A percentile compares a stretch with the other conserved stretches of the same genome.
These are phyloP conservation scores for Cytospora chrysosperma DNA, from an alignment of 2,329 filamentous ascomycete genomes.

Conservation along the genomic window DNA sequence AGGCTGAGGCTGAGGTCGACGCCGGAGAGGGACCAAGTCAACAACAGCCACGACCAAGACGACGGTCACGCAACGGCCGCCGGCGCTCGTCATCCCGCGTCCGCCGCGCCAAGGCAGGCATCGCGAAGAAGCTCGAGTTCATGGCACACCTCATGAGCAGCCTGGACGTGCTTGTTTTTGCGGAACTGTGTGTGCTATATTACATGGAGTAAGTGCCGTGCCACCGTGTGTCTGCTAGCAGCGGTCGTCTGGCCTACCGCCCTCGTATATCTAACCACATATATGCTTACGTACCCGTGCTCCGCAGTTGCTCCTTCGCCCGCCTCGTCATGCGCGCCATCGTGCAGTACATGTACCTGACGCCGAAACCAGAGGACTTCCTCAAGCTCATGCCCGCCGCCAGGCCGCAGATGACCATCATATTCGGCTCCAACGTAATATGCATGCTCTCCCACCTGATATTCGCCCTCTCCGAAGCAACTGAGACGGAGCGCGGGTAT, in stretches of 20 bases:
- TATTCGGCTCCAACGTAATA: conserved; percentile 57
- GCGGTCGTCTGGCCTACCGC: background rate
- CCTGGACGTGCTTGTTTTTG: conserved; percentile 63
- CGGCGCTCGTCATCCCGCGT: conserved; percentile 23
- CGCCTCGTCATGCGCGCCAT: conserved; percentile 58
- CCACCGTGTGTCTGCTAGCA: background rate
- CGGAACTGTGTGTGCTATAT: conserved; percentile 64
- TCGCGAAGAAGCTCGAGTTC: conserved; percentile 59
- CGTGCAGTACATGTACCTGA: conserved; percentile 63
- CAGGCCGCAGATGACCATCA: conserved; percentile 55
- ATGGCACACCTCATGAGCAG: conserved; percentile 59
- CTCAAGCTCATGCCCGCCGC: conserved; percentile 56
- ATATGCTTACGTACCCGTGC: too few relatives aligned
- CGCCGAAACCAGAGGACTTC: conserved; percentile 59
- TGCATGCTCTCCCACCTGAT: conserved; percentile 62
- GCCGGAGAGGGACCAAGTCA: conserved; percentile 17
- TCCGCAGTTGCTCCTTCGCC: conserved; percentile 60
- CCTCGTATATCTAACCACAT: background rate
- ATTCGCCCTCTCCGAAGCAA: conserved; percentile 53
- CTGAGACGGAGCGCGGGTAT: conserved; percentile 62
- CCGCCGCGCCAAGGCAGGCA: conserved; percentile 33
- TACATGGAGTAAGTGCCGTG: conserved; percentile 68
- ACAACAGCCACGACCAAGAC: background rate
- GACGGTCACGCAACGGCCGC: conserved; percentile 15
- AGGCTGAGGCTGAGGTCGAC: conserved; percentile 2